Conservation (phyloP, 2,329 filamentous ascomycete species). For the Diaporthe aspalathi region DNA sequence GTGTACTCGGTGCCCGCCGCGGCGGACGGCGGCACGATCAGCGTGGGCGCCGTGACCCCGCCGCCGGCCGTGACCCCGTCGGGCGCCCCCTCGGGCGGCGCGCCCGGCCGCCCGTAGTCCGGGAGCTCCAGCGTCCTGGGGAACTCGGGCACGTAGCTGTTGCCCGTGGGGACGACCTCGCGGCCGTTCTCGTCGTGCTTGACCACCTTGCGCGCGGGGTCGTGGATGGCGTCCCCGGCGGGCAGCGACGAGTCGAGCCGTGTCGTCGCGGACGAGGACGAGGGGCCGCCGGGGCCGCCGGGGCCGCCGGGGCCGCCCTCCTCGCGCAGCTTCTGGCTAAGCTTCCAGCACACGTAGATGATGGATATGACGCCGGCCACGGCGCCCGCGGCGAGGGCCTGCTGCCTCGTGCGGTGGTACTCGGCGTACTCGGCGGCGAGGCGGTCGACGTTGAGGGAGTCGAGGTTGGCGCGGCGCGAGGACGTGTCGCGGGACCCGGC, state of each 20-base stretch:
- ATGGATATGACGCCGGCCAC: conserved; percentile 62
- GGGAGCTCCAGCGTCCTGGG: conserved; percentile 77
- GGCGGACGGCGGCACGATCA: conserved; percentile 40
- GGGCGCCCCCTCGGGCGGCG: conserved; percentile 1
- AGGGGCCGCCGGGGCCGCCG: too few species aligned
- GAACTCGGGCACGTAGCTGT: conserved; percentile 82
- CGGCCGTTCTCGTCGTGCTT: conserved; percentile 75
- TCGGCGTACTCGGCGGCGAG: conserved; percentile 59
- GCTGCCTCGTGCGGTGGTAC: conserved; percentile 62
- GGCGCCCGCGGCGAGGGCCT: conserved; percentile 64
- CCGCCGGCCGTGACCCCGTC: conserved; percentile 43
- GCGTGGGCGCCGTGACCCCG: conserved; percentile 48
- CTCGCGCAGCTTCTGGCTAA: conserved; percentile 54
- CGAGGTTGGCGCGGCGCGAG: conserved; percentile 52
- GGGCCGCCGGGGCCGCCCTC: not conserved
- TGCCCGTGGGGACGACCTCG: conserved; percentile 84
- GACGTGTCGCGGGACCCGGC: conserved; percentile 40
- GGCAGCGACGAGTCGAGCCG: conserved; percentile 58
- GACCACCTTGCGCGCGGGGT: conserved; percentile 67
- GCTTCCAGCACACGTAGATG: conserved; percentile 64
- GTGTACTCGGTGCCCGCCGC: conserved; percentile 77
- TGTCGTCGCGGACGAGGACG: too few species aligned
- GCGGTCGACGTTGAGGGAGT: conserved; percentile 62
- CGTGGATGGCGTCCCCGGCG: conserved; percentile 58
- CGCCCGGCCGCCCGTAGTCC: conserved; percentile 45